phyloP scores from a whole-genome alignment of 2,329 filamentous ascomycete genomes.

The Biscogniauxia marginata region DNA sequence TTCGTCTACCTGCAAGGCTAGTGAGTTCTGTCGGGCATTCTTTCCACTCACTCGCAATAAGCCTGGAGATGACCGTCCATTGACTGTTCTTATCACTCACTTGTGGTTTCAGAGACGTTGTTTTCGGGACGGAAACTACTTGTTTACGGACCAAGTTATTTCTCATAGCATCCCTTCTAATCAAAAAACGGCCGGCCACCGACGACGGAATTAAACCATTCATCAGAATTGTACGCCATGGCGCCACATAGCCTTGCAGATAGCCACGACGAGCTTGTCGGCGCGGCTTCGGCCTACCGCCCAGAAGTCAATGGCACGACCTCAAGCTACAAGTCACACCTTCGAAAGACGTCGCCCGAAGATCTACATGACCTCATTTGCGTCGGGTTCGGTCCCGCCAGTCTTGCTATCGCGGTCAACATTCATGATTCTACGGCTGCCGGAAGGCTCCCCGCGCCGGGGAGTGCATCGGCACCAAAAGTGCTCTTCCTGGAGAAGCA shows the following conservation, averaged over 20 bases:
- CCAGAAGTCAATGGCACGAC: too few relatives aligned
- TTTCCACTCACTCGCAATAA: background rate
- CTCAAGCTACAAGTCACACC: constrained; percentile 36
- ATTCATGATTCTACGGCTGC: constrained; percentile 73
- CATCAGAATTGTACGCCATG: constrained; percentile 19
- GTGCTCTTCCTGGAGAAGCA: constrained; percentile 90
- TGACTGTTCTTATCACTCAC: background rate
- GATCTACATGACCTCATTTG: constrained; percentile 83
- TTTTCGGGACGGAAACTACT: background rate
- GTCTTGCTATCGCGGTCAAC: constrained; percentile 83
- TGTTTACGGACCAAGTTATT: background rate
- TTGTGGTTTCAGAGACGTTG: background rate
- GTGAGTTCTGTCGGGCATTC: background rate
- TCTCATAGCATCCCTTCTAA: background rate
- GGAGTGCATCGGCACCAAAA: constrained; percentile 54
- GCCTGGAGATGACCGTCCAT: background rate
- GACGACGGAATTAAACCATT: background rate
- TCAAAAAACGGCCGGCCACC: background rate
- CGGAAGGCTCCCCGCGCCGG: constrained; percentile 40
- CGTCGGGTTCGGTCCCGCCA: constrained; percentile 90
- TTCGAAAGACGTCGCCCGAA: constrained; percentile 54
- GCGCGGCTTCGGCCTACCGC: too few relatives aligned
- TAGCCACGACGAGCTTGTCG: constrained; percentile 22
- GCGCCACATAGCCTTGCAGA: constrained; percentile 31
- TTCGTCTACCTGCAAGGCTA: background rate